These are phyloP conservation scores for Physcia stellaris DNA, from an alignment of 495 filamentous ascomycete species.

Conservation along the genomic window DNA sequence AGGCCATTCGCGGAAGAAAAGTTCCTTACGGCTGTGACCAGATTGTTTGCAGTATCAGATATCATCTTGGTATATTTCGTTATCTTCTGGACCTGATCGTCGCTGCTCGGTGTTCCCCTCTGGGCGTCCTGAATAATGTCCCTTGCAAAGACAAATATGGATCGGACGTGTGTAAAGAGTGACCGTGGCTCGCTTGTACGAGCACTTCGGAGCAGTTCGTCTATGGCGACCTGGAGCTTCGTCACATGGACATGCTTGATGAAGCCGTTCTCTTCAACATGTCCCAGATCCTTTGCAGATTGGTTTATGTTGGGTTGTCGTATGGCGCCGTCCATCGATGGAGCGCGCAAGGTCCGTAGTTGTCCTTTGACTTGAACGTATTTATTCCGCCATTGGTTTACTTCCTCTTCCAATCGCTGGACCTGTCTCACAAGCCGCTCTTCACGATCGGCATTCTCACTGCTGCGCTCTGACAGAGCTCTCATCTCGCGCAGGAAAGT, in stretches of 20 bases:
- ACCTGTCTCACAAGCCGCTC: conserved; percentile 60
- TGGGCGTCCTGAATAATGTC: conserved; percentile 64
- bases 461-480: conserved; percentile 62
- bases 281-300: conserved; percentile 52
- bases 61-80: conserved; percentile 63
- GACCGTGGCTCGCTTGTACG: conserved; percentile 55
- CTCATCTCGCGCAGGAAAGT: conserved; percentile 84
- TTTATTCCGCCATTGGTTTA: conserved; percentile 77
- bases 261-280: conserved; percentile 58
- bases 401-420: conserved; percentile 60
- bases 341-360: conserved; percentile 64
- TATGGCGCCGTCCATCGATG: conserved; percentile 58
- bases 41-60: conserved; percentile 83
- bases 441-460: conserved; percentile 68
- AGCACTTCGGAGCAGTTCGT: conserved; percentile 73
- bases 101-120: conserved; percentile 27
- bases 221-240: conserved; percentile 87
- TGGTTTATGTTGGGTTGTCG: conserved; percentile 46
- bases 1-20: conserved; percentile 68
- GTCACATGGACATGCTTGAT: conserved; percentile 88
- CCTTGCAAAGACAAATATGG: conserved; percentile 65
- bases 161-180: conserved; percentile 68
- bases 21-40: conserved; percentile 89
- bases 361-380: conserved; percentile 82
- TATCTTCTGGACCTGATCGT: conserved; percentile 33